A percentile compares a stretch with the other conserved stretches of the same genome.
These are phyloP conservation scores for Colletotrichum lupini DNA, from an alignment of 2,329 filamentous ascomycete species.

Conservation along the genomic window DNA sequence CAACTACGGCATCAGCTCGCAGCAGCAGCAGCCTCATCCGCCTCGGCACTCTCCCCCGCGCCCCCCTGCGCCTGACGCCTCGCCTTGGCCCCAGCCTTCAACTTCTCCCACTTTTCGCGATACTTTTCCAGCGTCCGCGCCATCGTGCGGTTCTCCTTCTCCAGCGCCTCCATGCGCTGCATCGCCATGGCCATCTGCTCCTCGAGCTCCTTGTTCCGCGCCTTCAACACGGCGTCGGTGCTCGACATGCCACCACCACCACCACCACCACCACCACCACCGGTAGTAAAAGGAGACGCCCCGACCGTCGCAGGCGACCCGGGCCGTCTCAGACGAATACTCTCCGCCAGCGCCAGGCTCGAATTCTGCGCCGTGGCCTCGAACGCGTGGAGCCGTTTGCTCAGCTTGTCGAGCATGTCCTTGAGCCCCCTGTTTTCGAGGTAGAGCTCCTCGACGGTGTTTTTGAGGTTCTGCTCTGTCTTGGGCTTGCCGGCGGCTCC, in stretches of 20 bases:
- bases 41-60: slow-evolving; percentile 47
- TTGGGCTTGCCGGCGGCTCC: slow-evolving; percentile 44
- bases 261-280: too few relatives aligned
- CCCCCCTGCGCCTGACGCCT: slow-evolving; percentile 57
- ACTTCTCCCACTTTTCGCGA: slow-evolving; percentile 69
- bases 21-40: slow-evolving; percentile 36
- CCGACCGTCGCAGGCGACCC: slow-evolving; percentile 59
- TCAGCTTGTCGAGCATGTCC: slow-evolving; percentile 85
- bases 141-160: slow-evolving; percentile 69
- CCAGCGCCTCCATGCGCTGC: slow-evolving; percentile 73
- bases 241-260: slow-evolving; percentile 26
- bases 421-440: slow-evolving; percentile 90
- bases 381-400: slow-evolving; percentile 89
- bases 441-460: slow-evolving; percentile 87
- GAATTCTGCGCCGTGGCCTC: slow-evolving; percentile 92
- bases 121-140: slow-evolving; percentile 68
- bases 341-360: slow-evolving; percentile 87
- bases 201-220: slow-evolving; percentile 73
- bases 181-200: slow-evolving; percentile 69
- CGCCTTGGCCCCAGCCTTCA: slow-evolving; percentile 71
- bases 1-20: not conserved
- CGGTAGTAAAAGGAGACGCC: not conserved
- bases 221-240: slow-evolving; percentile 52
- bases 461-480: slow-evolving; percentile 60
- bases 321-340: slow-evolving; percentile 72